phyloP scores from a whole-genome alignment of 78 protist genomes.

The Emiliania huxleyi region DNA sequence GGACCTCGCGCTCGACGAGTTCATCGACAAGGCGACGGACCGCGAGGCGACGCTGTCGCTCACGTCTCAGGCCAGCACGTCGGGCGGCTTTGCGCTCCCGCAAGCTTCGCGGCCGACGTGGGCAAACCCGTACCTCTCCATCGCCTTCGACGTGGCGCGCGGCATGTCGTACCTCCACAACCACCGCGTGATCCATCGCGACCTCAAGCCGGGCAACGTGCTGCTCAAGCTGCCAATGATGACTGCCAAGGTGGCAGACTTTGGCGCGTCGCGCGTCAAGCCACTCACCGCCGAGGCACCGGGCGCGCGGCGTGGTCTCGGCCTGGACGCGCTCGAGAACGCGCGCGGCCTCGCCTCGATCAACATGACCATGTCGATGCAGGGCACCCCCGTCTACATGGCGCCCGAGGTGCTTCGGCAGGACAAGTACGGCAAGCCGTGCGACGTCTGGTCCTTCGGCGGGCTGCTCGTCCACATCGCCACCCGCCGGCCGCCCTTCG shows the following conservation, averaged over 20 bases:
- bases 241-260: not conserved
- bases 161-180: not conserved
- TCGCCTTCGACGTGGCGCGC: not conserved
- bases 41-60: too few relatives aligned
- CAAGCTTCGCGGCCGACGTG: too few relatives aligned
- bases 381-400: not conserved
- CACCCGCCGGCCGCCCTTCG: not conserved
- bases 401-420: not conserved
- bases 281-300: too few relatives aligned
- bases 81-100: too few relatives aligned
- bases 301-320: too few relatives aligned
- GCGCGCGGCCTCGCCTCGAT: too few relatives aligned
- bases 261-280: not conserved
- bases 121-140: not conserved
- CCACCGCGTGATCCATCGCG: not conserved
- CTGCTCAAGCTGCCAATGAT: not conserved
- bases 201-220: not conserved
- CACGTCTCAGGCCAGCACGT: too few relatives aligned
- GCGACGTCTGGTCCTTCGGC: not conserved
- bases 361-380: not conserved
- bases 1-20: not conserved
- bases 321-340: too few relatives aligned
- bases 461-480: conserved; percentile 10
- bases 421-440: not conserved
- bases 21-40: not conserved